Conservation (phyloP, 2,329 filamentous ascomycete genomes). For the Leptographium procerum region DNA sequence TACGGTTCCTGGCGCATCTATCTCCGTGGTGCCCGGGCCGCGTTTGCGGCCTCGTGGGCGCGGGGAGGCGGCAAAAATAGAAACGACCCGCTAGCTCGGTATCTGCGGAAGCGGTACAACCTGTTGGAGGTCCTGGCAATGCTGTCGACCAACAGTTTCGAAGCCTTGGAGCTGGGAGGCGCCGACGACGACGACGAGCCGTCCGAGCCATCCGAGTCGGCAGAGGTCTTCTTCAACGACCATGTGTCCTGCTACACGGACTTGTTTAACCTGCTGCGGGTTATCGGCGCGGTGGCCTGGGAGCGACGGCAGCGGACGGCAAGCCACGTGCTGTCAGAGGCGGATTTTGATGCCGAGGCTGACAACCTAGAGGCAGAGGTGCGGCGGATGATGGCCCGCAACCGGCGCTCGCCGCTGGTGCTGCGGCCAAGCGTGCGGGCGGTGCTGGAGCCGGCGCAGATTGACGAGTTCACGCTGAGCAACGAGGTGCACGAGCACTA, state of each 20-base stretch:
- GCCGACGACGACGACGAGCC: neutral
- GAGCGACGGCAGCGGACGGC: neutral
- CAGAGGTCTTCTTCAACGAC: neutral
- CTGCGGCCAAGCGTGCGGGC: neutral
- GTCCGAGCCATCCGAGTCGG: neutral
- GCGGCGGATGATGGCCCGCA: neutral
- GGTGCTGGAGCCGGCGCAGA: neutral
- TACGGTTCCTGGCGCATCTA: constrained; percentile 3
- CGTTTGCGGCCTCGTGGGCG: neutral
- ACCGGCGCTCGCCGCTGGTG: neutral
- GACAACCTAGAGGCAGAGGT: constrained; percentile 2
- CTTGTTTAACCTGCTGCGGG: neutral
- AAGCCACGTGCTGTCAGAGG: neutral
- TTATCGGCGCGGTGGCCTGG: constrained; percentile 1
- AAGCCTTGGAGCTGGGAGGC: neutral
- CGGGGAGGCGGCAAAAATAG: neutral
- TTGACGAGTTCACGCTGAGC: constrained; percentile 1
- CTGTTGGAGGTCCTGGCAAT: constrained; percentile 1
- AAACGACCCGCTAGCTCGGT: neutral
- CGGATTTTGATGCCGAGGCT: constrained; percentile 1
- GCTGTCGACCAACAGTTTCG: constrained; percentile 1
- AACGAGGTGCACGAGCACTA: constrained; percentile 2
- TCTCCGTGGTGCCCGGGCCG: neutral
- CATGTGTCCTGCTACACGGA: constrained; percentile 3
- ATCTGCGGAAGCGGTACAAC: neutral